Base-by-base conservation (phyloP, 2,329 filamentous ascomycete genomes). In the Alternaria sp. region DNA sequence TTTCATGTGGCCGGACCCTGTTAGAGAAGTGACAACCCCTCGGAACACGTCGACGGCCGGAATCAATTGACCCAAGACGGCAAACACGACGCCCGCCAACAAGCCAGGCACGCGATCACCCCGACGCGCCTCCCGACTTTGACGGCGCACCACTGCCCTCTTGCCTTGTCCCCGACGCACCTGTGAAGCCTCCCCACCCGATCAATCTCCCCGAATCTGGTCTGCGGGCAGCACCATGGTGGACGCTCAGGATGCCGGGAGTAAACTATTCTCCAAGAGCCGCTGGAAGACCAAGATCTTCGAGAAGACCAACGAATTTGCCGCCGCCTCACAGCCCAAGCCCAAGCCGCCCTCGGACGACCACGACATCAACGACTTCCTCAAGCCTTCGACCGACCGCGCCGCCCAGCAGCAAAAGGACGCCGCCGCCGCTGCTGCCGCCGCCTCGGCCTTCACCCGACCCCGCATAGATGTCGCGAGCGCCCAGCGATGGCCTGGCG, bases 361-460 rank as follows among this genome's bases (percentile, higher is more conserved):
- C 70, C 78, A 82, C 52, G 82, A 85, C 66, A 82, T 89, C 57
- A 82, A 83, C 75, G 86, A 86, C 72, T 89, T 89, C 74, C 81
- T 89, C 58, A 84, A 83, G 65, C 82, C 84, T 53, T 84, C 83
- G 46, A 84, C 82, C 53, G 79, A 84, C 6, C 81, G 79, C 64
- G 74, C 79, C 64, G 74, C 79, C 38, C 70, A 71, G 49, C 67
- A 67, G 41, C 73, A 74, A 30, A 70, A 72, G 41, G 65, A 73
- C 20, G 30, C 30, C 32, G 32, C 32, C 4, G 32, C 28, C 9
- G 56, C 54, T 34, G 71, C 68, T 50, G 64, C 69, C 53, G 65
- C 72, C 54, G 72, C 75, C 67, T 74, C 72, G 22, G 46, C 46
- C 49, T 50, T 67, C 41, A 68, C 63, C 62, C 74, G 72, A 41